Conservation (phyloP, 306 rosid genomes). For the Malus orientalis region DNA sequence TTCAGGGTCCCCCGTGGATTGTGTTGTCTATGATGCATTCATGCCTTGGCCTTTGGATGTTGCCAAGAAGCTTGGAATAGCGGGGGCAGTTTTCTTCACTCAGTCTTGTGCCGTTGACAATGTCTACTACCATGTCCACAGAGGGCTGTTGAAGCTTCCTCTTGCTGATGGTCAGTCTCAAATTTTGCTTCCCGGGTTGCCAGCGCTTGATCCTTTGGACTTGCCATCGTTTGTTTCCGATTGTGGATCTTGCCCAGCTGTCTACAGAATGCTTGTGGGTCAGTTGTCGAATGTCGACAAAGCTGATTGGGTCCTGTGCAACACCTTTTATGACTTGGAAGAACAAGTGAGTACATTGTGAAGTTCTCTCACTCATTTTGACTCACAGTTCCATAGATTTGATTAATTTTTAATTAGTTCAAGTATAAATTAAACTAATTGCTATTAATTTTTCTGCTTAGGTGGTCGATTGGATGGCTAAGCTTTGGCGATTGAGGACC, state of each 20-base stretch:
- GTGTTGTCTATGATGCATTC: conserved; percentile 40
- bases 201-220: background rate
- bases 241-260: conserved; percentile 33
- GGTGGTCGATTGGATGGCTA: conserved; percentile 17
- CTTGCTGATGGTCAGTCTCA: conserved; percentile 2
- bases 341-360: conserved; percentile 25
- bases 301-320: conserved; percentile 50
- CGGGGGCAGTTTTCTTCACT: conserved; percentile 45
- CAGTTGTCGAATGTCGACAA: conserved; percentile 37
- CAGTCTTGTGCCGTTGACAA: conserved; percentile 36
- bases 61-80: conserved; percentile 34
- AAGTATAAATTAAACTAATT: too few relatives aligned
- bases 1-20: conserved; percentile 20
- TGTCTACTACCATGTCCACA: conserved; percentile 25
- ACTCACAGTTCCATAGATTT: too few relatives aligned
- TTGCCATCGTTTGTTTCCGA: background rate
- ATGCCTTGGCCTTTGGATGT: conserved; percentile 38
- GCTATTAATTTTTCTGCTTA: background rate
- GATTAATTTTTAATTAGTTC: too few relatives aligned
- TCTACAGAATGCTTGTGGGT: conserved; percentile 24
- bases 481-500: conserved; percentile 2
- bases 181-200: background rate
- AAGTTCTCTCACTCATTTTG: too few relatives aligned
- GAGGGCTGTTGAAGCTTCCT: conserved; percentile 32
- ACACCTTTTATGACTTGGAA: conserved; percentile 52